phyloP scores from a whole-genome alignment of 148 eudicot species.

The Gaultheria prostrata region DNA sequence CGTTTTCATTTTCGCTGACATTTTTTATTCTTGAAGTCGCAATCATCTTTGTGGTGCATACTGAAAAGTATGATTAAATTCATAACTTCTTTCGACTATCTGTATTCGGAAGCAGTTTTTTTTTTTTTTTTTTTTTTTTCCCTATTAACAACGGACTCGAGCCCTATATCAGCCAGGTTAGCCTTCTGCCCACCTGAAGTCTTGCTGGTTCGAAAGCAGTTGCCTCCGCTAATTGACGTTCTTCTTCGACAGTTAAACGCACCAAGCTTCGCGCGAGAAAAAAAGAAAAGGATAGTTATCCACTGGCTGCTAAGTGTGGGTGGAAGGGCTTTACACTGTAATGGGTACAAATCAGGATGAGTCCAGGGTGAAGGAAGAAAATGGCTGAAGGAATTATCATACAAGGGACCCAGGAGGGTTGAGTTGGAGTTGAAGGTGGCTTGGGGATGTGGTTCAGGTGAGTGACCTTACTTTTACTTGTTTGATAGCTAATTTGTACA shows the following conservation, averaged over 20 bases:
- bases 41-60: background rate
- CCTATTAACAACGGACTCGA: background rate
- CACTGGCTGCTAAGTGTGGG: background rate
- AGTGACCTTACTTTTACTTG: background rate
- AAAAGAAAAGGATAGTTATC: background rate
- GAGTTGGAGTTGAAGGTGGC: constrained; percentile 9
- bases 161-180: background rate
- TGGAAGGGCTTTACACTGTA: background rate
- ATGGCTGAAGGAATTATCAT: background rate
- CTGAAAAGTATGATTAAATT: background rate
- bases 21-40: background rate
- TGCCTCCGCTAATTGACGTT: background rate
- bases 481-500: background rate
- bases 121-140: no score
- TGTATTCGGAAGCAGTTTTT: background rate
- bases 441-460: background rate
- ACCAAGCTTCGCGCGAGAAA: background rate
- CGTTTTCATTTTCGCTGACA: background rate
- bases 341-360: background rate
- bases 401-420: constrained; percentile 11
- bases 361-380: constrained; percentile 7
- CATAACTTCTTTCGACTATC: background rate
- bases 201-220: background rate
- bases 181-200: background rate
- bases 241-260: background rate